Conservation (phyloP, 2,329 filamentous ascomycete species). For the Cladosporium sp. region DNA sequence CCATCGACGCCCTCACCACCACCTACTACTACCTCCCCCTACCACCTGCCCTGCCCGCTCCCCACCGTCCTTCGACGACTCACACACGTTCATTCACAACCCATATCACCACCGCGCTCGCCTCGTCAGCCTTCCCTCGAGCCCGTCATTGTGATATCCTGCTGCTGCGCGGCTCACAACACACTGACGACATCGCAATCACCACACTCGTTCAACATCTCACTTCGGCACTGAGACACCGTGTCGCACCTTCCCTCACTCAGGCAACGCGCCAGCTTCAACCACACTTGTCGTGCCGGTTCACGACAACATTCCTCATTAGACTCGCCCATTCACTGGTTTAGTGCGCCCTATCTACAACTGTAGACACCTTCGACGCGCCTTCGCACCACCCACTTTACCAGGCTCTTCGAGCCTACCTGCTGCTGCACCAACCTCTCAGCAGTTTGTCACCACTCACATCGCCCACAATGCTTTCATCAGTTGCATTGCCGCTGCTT, state of each 20-base stretch:
- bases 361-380: slow-evolving; percentile 3
- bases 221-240: slow-evolving; percentile 8
- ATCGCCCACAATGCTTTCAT: slow-evolving; percentile 11
- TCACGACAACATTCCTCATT: slow-evolving; percentile 13
- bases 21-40: neutral
- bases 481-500: slow-evolving; percentile 14
- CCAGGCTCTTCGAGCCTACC: slow-evolving; percentile 14
- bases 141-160: neutral
- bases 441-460: neutral
- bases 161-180: slow-evolving; percentile 16
- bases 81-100: slow-evolving; percentile 15
- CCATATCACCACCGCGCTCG: neutral
- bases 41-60: neutral
- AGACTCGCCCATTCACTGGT: slow-evolving; percentile 14
- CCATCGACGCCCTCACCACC: neutral
- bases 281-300: slow-evolving; percentile 12
- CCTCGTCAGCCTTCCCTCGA: neutral
- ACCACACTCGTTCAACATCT: slow-evolving; percentile 12
- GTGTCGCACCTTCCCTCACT: slow-evolving; percentile 14
- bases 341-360: slow-evolving; percentile 7
- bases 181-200: neutral
- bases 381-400: neutral
- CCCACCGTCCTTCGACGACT: slow-evolving; percentile 8
- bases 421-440: neutral
- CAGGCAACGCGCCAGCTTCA: slow-evolving; percentile 16